Conservation (phyloP, 2,329 filamentous ascomycete species). For the Pseudogymnoascus sp. region DNA sequence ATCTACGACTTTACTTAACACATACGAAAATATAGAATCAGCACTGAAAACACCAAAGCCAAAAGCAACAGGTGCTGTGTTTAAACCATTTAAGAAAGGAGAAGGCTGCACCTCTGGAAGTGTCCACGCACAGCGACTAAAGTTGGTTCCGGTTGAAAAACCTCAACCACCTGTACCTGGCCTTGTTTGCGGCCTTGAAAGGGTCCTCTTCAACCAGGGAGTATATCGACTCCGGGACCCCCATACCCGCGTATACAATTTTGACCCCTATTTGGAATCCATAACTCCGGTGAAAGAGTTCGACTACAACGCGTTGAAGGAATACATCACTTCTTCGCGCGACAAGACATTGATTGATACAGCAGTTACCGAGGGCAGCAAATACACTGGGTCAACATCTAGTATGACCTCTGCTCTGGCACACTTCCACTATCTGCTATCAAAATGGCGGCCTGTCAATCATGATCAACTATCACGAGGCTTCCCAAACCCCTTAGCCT, state of each 20-base stretch:
- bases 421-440: constrained; percentile 90
- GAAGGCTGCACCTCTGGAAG: constrained; percentile 7
- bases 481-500: constrained; percentile 52
- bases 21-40: not conserved
- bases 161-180: constrained; percentile 24
- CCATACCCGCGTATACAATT: constrained; percentile 84
- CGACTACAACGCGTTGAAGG: constrained; percentile 76
- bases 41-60: not conserved
- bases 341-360: constrained; percentile 64
- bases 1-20: not conserved
- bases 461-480: constrained; percentile 55
- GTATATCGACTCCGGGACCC: constrained; percentile 88
- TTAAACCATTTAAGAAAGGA: not conserved
- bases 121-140: constrained; percentile 20
- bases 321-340: constrained; percentile 86
- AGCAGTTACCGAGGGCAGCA: constrained; percentile 58
- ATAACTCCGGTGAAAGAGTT: constrained; percentile 94
- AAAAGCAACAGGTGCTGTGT: not conserved
- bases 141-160: constrained; percentile 22
- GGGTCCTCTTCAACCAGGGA: constrained; percentile 87
- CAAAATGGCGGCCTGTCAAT: constrained; percentile 69
- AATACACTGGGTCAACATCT: constrained; percentile 90
- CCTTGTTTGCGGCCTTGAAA: constrained; percentile 27
- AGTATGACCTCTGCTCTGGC: constrained; percentile 85
- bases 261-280: constrained; percentile 84